phyloP scores from a whole-genome alignment of 805 yeast genomes.

The Limtongozyma cylindracea region DNA sequence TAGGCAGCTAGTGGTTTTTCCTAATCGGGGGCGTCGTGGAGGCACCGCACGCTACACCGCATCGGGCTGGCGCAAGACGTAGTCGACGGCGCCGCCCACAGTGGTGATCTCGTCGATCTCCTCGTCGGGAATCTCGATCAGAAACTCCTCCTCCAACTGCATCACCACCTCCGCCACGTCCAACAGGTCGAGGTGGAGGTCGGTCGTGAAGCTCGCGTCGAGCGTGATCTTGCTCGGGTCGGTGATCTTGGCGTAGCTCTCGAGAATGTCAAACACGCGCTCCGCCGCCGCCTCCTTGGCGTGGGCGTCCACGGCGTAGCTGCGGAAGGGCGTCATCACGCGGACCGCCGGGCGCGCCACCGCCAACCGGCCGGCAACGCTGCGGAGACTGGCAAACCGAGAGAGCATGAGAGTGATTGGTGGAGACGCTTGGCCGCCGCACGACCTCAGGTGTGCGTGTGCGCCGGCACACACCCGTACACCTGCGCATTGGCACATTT shows the following conservation, averaged over 20 bases:
- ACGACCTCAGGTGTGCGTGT: no score
- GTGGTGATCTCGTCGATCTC: slow-evolving; percentile 20
- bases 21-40: no score
- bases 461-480: no score
- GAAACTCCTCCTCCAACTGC: slow-evolving; percentile 21
- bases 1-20: no score
- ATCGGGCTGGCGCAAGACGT: slow-evolving; percentile 14
- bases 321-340: no score
- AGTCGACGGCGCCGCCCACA: slow-evolving; percentile 18
- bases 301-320: no score
- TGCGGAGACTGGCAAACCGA: no score
- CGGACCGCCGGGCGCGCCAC: no score
- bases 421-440: no score
- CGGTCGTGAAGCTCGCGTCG: slow-evolving; percentile 10
- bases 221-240: slow-evolving; percentile 11
- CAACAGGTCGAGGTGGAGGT: slow-evolving; percentile 19
- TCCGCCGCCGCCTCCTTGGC: slow-evolving; percentile 37
- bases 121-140: slow-evolving; percentile 19
- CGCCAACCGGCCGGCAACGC: no score
- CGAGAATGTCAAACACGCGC: slow-evolving; percentile 36
- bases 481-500: no score
- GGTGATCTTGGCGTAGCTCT: slow-evolving; percentile 33
- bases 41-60: slow-evolving; percentile 11
- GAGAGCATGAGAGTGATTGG: no score
- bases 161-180: slow-evolving; percentile 20